Evolutionary conservation across 495 filamentous ascomycete species (phyloP).

Genomic region (Durotheca rogersii): DNA sequence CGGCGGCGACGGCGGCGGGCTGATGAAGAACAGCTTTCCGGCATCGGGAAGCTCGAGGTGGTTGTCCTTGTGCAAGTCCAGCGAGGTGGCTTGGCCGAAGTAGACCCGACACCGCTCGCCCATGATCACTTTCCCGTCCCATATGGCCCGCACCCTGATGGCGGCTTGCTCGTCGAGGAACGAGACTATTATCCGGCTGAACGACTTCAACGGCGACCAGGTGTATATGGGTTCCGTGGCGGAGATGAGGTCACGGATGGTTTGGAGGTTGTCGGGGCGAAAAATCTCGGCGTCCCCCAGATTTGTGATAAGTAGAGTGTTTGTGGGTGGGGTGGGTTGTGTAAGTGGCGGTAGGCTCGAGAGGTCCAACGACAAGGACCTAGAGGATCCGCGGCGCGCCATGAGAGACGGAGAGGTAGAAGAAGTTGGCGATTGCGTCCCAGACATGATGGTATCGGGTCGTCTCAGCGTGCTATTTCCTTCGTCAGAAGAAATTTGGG

Average conservation of each 20-base stretch:
- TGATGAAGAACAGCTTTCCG: slow-evolving; percentile 96
- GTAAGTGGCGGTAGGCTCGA: slow-evolving; percentile 73
- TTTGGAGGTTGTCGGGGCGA: slow-evolving; percentile 69
- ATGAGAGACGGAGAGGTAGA: slow-evolving; percentile 36
- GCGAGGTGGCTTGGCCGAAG: slow-evolving; percentile 78
- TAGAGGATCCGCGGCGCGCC: slow-evolving; percentile 38
- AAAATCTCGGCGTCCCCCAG: slow-evolving; percentile 78
- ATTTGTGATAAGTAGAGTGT: slow-evolving; percentile 93
- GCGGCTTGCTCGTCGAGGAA: slow-evolving; percentile 75
- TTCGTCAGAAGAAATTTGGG: background rate
- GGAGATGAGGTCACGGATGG: slow-evolving; percentile 71
- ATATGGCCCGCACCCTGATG: slow-evolving; percentile 65
- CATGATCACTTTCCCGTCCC: slow-evolving; percentile 70
- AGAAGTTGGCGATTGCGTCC: slow-evolving; percentile 34
- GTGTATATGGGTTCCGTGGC: slow-evolving; percentile 71
- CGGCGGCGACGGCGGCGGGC: slow-evolving; percentile 85
- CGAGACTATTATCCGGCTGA: slow-evolving; percentile 88
- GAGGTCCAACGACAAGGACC: slow-evolving; percentile 75
- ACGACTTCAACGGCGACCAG: slow-evolving; percentile 88
- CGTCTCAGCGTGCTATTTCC: no score
- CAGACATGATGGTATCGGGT: no score
- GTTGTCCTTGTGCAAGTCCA: slow-evolving; percentile 52
- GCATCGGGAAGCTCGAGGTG: slow-evolving; percentile 80
- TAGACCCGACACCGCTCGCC: slow-evolving; percentile 75
- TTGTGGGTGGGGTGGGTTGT: slow-evolving; percentile 81